Evolutionary conservation across 257 asterid genomes (phyloP).

Genomic region (Petrea volubilis): DNA sequence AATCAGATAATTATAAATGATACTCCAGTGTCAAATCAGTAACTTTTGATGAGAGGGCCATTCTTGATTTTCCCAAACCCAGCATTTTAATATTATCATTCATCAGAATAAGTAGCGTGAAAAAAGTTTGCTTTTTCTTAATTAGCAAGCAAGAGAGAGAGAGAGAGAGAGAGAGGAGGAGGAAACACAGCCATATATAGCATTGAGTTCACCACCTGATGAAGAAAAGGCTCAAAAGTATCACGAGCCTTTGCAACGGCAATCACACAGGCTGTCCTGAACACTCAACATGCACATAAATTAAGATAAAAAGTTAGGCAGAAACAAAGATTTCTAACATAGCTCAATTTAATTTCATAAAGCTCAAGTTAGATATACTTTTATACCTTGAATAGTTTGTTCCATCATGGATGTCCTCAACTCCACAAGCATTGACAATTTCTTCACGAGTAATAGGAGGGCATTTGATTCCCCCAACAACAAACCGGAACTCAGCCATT

Average conservation of each 20-base stretch:
- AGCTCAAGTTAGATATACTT: constrained; percentile 15
- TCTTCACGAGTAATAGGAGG: constrained; percentile 97
- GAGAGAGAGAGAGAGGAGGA: constrained; percentile 3
- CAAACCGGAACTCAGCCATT: constrained; percentile 98
- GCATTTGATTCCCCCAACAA: constrained; percentile 93
- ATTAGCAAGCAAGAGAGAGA: neutral
- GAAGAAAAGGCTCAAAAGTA: constrained; percentile 95
- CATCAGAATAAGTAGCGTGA: neutral
- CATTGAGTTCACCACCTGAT: constrained; percentile 66
- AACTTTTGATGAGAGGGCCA: no score
- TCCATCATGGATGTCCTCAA: constrained; percentile 98
- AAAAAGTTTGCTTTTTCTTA: neutral
- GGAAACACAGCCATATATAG: neutral
- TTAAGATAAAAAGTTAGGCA: neutral
- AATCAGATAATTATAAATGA: no score
- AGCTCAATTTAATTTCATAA: constrained; percentile 2
- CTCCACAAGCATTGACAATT: constrained; percentile 99
- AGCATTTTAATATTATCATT: neutral
- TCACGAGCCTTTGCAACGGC: constrained; percentile 99
- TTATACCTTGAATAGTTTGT: constrained; percentile 90
- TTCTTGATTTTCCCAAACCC: neutral
- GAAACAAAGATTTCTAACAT: constrained; percentile 5
- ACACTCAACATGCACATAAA: constrained; percentile 29
- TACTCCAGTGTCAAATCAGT: no score
- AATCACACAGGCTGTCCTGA: constrained; percentile 95